Percentiles rank a stretch among this genome's conserved stretches.
phyloP scores from a whole-genome alignment of 768 basidiomycete genomes.

The Leccinellum luteum region DNA sequence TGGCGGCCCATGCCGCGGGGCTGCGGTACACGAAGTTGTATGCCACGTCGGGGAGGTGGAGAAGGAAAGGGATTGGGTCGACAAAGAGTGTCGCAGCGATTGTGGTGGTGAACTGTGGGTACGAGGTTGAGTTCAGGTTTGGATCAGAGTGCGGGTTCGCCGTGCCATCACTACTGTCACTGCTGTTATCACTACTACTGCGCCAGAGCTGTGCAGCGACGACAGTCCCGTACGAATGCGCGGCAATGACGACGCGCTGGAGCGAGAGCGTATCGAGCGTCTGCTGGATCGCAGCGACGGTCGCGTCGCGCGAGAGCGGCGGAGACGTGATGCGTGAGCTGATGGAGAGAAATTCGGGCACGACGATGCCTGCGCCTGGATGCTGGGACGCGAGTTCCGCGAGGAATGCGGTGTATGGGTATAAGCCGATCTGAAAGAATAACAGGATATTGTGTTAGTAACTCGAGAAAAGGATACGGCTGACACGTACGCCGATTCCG shows the following conservation, averaged over 20 bases:
- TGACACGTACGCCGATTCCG: conserved; percentile 56
- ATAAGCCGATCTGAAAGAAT: conserved; percentile 53
- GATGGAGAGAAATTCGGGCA: conserved; percentile 59
- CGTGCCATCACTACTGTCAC: not conserved
- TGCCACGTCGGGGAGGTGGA: conserved; percentile 61
- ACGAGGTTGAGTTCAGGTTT: not conserved
- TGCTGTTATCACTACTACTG: conserved; percentile 11
- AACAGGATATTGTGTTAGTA: not conserved
- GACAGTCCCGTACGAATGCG: conserved; percentile 65
- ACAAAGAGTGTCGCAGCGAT: conserved; percentile 50
- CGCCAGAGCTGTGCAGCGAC: conserved; percentile 53
- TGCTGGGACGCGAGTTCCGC: conserved; percentile 41
- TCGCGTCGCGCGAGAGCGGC: conserved; percentile 40
- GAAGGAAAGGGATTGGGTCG: conserved; percentile 64
- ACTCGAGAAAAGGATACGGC: not conserved
- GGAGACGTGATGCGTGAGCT: conserved; percentile 58
- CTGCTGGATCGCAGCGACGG: conserved; percentile 40
- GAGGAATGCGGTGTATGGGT: conserved; percentile 54
- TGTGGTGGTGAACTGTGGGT: conserved; percentile 23
- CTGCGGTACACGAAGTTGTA: conserved; percentile 64
- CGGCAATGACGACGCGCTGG: conserved; percentile 41
- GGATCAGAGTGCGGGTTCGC: not conserved
- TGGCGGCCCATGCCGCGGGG: conserved; percentile 38
- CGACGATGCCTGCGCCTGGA: conserved; percentile 55
- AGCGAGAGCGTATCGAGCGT: conserved; percentile 46